Base-by-base conservation (phyloP, 176 grass and related monocot genomes). In the Miscanthus lutarioriparius region DNA sequence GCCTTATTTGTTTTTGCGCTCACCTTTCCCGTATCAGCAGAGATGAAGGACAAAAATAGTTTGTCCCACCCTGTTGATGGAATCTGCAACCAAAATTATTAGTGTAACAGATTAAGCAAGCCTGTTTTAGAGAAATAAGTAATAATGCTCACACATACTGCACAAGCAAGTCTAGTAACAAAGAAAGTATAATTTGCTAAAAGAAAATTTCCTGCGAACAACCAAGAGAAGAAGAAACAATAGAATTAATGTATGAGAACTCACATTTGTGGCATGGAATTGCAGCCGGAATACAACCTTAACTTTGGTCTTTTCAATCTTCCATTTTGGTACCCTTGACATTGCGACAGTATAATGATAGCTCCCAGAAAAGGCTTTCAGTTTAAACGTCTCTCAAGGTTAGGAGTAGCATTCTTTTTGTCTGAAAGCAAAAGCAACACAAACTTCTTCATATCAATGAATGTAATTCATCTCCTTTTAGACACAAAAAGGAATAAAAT, bases 201-300 rank as follows among this genome's bases (percentile, higher is more conserved):
- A 70, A 41, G 68, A 41, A 41, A 40, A n/a, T 67, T 70, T 44
- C 14, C 17, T 79, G 27, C 19, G 23, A 44, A 85, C 79, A 80
- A 44, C 62, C 65, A 83, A 36, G 43, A 90, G 62, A 79, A 58
- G 23, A 67, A 74, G 91, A 77, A 76, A 7, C 70, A 95, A 82
- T 77, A 28, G 8, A 26, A 65, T 9, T 37, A 69, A 75, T 80
- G 25, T 40, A 89, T 65, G 6, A 64, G 32, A 89, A 70, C 93
- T 94, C 89, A 99, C 96, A 92, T 94, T 89, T 51, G 93, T 99
- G 25, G 96, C 96, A 84, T 99, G 89, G 83, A 99, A 94, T 78
- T 99, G 96, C 22, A 99, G 89, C 82, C 96, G 93, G 49, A 99
- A 96, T 81, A 96, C 96, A 75, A 94, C 93, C 88, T 99, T 99